phyloP scores from a whole-genome alignment of 1,284 basidiomycete genomes.

The Phellopilus nigrolimitatus region DNA sequence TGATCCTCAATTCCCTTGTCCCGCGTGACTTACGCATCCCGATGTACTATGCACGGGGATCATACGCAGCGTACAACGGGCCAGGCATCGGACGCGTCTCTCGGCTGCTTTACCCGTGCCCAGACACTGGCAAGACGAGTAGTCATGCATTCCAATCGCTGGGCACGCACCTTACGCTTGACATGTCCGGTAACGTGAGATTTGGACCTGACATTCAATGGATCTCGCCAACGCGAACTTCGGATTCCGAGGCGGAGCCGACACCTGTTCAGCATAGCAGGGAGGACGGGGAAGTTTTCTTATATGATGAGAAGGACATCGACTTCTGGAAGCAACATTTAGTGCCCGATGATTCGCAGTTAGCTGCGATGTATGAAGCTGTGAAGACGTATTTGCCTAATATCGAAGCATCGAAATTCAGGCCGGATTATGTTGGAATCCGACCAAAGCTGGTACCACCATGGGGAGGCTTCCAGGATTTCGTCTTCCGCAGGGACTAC shows the following conservation, averaged over 20 bases:
- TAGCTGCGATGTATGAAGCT: conserved; percentile 62
- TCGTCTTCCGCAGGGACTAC: conserved; percentile 60
- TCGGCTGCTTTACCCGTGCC: conserved; percentile 87
- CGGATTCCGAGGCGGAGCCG: background rate
- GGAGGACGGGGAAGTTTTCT: conserved; percentile 27
- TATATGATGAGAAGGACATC: conserved; percentile 40
- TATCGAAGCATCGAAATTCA: conserved; percentile 59
- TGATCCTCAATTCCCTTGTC: conserved; percentile 70
- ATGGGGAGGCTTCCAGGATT: conserved; percentile 80
- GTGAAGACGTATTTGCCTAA: conserved; percentile 73
- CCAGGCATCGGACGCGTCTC: conserved; percentile 63
- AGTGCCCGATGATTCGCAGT: conserved; percentile 58
- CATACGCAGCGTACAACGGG: conserved; percentile 84
- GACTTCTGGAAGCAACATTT: conserved; percentile 80
- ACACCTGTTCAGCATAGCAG: background rate
- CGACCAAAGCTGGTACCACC: conserved; percentile 85
- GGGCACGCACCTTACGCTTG: conserved; percentile 89
- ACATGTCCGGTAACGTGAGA: conserved; percentile 80
- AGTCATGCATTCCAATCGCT: conserved; percentile 70
- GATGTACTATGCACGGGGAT: conserved; percentile 77
- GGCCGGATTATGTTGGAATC: conserved; percentile 89
- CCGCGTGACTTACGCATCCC: conserved; percentile 50
- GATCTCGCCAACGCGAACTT: conserved; percentile 45
- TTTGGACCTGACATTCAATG: conserved; percentile 96
- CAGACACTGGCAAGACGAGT: conserved; percentile 45